Conservation (phyloP, 805 yeast genomes). For the Cyberlindnera sargentensis region DNA sequence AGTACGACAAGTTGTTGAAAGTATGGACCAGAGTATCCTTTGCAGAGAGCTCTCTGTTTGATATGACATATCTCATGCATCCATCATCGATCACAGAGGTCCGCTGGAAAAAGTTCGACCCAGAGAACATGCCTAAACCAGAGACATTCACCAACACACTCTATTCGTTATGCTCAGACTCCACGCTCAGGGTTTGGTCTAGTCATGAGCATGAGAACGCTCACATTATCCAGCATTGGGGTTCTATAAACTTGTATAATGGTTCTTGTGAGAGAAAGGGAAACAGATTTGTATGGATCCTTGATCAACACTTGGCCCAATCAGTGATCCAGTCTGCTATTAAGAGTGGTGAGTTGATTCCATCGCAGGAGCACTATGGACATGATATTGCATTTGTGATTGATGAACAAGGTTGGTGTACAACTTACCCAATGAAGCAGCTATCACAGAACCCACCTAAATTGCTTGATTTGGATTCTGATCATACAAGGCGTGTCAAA, state of each 20-base stretch:
- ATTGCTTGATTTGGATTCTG: slow-evolving; percentile 1
- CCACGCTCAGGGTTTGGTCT: slow-evolving; percentile 60
- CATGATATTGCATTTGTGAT: slow-evolving; percentile 36
- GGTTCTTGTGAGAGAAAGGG: slow-evolving; percentile 4
- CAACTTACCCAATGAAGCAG: slow-evolving; percentile 42
- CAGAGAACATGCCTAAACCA: slow-evolving; percentile 16
- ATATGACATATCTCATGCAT: slow-evolving; percentile 62
- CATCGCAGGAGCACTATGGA: slow-evolving; percentile 15
- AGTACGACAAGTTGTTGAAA: slow-evolving; percentile 60
- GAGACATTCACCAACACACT: slow-evolving; percentile 42
- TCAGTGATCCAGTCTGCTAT: slow-evolving; percentile 16
- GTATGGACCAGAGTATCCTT: slow-evolving; percentile 73
- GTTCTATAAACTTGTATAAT: slow-evolving; percentile 30
- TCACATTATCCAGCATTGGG: slow-evolving; percentile 52
- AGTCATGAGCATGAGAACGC: slow-evolving; percentile 55
- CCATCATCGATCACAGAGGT: slow-evolving; percentile 47
- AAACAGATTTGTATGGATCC: slow-evolving; percentile 29
- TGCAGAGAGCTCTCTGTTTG: slow-evolving; percentile 59
- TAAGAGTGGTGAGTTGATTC: slow-evolving; percentile 17
- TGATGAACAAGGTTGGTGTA: slow-evolving; percentile 34
- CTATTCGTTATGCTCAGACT: slow-evolving; percentile 59
- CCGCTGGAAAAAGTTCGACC: slow-evolving; percentile 46
- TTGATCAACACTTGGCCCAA: slow-evolving; percentile 34
- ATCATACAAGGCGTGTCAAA: slow-evolving; percentile 11
- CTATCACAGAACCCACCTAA: slow-evolving; percentile 50